Evolutionary conservation across 108 stramenopile species (phyloP).

Genomic region (Cyclostephanos invisitatus): DNA sequence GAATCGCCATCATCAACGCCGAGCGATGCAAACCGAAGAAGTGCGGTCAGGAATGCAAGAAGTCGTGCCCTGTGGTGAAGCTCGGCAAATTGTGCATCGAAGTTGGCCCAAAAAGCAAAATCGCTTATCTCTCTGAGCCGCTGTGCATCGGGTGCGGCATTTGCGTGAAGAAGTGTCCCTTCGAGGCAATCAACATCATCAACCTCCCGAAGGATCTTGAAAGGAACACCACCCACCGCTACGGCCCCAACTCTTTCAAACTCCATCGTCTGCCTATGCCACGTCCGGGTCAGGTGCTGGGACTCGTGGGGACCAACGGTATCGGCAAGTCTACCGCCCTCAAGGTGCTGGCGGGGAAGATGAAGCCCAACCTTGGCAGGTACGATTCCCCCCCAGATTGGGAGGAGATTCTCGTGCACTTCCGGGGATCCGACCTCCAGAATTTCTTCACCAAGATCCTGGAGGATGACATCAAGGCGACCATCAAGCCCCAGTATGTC

Average conservation of each 20-base stretch:
- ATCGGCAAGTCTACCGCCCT: conserved; percentile 97
- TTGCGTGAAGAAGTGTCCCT: conserved; percentile 98
- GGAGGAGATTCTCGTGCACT: conserved; percentile 96
- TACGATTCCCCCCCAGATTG: conserved; percentile 95
- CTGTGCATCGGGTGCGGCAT: conserved; percentile 97
- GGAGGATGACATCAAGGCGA: conserved; percentile 97
- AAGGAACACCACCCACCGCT: conserved; percentile 95
- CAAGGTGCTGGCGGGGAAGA: conserved; percentile 96
- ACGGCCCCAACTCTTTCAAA: conserved; percentile 99
- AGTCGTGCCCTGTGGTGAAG: conserved; percentile 94
- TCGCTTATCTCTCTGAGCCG: conserved; percentile 91
- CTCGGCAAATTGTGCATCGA: conserved; percentile 97
- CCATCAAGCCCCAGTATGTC: conserved; percentile 99
- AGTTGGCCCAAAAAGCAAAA: conserved; percentile 87
- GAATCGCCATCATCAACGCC: conserved; percentile 93
- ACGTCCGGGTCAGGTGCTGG: conserved; percentile 95
- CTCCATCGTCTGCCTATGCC: conserved; percentile 99
- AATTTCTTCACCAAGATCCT: conserved; percentile 98
- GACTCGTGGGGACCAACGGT: conserved; percentile 98
- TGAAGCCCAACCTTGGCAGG: conserved; percentile 98
- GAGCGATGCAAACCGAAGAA: conserved; percentile 98
- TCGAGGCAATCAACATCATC: conserved; percentile 97
- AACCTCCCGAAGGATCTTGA: conserved; percentile 98
- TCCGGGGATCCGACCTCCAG: conserved; percentile 97
- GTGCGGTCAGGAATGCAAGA: conserved; percentile 96